Evolutionary conservation across 2,329 filamentous ascomycete species (phyloP), one percentile per base, ranked within the genome.

Genomic region (Arachnomyces sp.): DNA sequence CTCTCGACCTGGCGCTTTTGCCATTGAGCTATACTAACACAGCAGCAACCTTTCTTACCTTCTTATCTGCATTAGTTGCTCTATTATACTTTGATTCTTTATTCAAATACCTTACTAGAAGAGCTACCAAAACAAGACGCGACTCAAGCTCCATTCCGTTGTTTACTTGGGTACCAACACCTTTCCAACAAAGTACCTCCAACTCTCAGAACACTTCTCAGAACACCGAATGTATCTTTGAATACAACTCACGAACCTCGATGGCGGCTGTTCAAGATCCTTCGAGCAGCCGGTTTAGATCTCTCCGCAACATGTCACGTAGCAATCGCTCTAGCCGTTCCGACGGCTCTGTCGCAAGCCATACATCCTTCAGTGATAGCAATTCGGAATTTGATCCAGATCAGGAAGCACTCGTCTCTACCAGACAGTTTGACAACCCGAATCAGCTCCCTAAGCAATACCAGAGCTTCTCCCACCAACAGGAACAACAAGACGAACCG

Each of bases 381-480:
- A 29, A 50, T 16, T 61, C 62, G 13, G 61, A 64, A 43, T 67
- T 67, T 38, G 62, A 67, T 34, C 62, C 61, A 6, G 62, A 67
- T 39, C 57, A 66, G 49, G 65, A 67, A 49, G 63, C 62, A 21
- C 49, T 66, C 28, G 56, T 57, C 29, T 67, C 65, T 7, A 66
- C 61, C 7, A 56, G 51, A 40, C 59, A 61, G 32, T 44, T 63
- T 18, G 54, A 62, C 21, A 50, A 52, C 35, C 52, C 57, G 45
- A 53, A 51, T 41, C 36, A 28, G 17, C 47, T 39, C 21, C 42
- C 44, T 16, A 52, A 52, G 16, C 39, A 36, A 4, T 21, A 41
- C 17, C 33, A 43, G 8, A 38, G 47, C 8, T 28, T 35, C 17
- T 34, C 29, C 17, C 13, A 40, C 17, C 13, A 40, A 42, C 9